phyloP scores from a whole-genome alignment of 495 filamentous ascomycete genomes.

The Stereocaulon alpinum region DNA sequence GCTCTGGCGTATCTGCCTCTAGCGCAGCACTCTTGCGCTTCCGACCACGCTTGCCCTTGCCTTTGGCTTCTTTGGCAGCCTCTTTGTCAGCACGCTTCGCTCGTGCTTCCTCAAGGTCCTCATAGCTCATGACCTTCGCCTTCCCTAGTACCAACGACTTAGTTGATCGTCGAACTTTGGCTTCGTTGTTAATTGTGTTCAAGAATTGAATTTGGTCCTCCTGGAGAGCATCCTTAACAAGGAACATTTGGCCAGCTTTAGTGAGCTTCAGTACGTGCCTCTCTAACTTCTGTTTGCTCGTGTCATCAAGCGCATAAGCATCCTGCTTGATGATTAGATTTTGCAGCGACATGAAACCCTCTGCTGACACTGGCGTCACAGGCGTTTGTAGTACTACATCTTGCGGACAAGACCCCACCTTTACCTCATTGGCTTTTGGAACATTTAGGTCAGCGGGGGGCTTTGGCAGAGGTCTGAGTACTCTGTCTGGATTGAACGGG shows the following conservation, averaged over 20 bases:
- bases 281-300: background rate
- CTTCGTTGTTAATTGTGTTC: slow-evolving; percentile 27
- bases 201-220: background rate
- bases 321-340: background rate
- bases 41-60: background rate
- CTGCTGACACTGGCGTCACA: background rate
- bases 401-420: background rate
- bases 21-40: background rate
- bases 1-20: slow-evolving; percentile 2
- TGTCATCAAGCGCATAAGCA: background rate
- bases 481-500: slow-evolving; percentile 28
- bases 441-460: slow-evolving; percentile 21
- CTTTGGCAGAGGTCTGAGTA: slow-evolving; percentile 26
- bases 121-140: slow-evolving; percentile 23
- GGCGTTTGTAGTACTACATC: background rate
- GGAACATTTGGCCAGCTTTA: background rate
- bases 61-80: background rate
- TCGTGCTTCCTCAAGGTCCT: background rate
- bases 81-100: background rate
- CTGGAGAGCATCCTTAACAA: background rate
- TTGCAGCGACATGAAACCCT: background rate
- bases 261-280: background rate
- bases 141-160: slow-evolving; percentile 24
- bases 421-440: slow-evolving; percentile 18
- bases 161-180: slow-evolving; percentile 26